Evolutionary conservation across 305 asterid species (phyloP).

Genomic region (Fraxinus velutina): DNA sequence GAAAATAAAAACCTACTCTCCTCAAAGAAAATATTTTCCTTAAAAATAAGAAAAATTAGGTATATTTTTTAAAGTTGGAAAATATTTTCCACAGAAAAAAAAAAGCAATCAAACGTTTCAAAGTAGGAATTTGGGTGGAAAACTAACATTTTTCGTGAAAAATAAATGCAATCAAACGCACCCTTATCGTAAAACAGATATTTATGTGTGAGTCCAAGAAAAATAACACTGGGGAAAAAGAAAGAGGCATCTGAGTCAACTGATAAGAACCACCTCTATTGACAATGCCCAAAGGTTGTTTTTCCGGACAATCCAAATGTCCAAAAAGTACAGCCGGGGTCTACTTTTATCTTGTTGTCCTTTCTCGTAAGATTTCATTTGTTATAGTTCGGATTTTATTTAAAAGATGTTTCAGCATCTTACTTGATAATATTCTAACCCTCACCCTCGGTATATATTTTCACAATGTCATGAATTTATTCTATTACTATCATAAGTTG

Average conservation of each 20-base stretch:
- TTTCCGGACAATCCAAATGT: not conserved
- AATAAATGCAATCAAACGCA: too few species aligned
- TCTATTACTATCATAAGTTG: not conserved
- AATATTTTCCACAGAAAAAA: too few species aligned
- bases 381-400: not conserved
- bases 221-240: not conserved
- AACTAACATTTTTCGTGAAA: too few species aligned
- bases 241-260: constrained; percentile 1
- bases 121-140: too few species aligned
- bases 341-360: not conserved
- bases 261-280: not conserved
- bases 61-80: too few species aligned
- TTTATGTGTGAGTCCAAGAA: not conserved
- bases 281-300: not conserved
- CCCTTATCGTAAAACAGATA: not conserved
- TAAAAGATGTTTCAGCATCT: not conserved
- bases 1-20: too few species aligned
- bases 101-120: too few species aligned
- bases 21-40: too few species aligned
- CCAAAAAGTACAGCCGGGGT: not conserved
- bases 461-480: not conserved
- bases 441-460: not conserved
- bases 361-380: not conserved
- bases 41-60: too few species aligned
- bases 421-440: not conserved